Conservation (phyloP, 208 protist genomes). For the Acanthamoeba lenticulata region DNA sequence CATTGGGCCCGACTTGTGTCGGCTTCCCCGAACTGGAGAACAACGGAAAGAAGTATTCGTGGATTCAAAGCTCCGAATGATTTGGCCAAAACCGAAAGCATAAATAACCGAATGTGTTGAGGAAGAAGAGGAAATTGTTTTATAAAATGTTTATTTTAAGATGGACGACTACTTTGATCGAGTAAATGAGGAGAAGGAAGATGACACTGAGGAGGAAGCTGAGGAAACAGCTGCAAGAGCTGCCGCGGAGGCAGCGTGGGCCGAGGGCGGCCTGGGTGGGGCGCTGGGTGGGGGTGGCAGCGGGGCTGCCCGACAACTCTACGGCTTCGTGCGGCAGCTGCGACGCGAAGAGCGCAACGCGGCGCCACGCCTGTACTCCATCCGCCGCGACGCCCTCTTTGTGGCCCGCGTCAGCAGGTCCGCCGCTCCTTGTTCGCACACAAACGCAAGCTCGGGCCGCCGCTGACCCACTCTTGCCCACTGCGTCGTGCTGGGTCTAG, state of each 20-base stretch:
- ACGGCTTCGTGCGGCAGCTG: slow-evolving; percentile 24
- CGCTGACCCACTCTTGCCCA: too few species aligned
- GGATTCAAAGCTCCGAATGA: too few species aligned
- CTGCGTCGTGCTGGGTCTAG: not conserved
- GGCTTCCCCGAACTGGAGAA: too few species aligned
- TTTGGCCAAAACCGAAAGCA: too few species aligned
- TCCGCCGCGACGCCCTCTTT: not conserved
- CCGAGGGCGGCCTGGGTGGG: not conserved
- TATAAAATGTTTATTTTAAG: too few species aligned
- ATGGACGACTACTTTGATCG: not conserved
- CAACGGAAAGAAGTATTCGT: too few species aligned
- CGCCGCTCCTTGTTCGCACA: not conserved
- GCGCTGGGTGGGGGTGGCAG: not conserved
- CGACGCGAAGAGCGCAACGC: slow-evolving; percentile 10
- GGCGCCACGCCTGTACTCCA: slow-evolving; percentile 8
- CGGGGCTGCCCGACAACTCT: not conserved
- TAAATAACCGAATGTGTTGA: too few species aligned
- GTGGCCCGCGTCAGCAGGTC: not conserved
- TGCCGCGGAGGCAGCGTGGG: not conserved
- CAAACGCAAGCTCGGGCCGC: too few species aligned
- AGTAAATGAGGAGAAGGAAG: not conserved
- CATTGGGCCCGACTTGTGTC: too few species aligned
- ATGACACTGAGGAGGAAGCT: not conserved
- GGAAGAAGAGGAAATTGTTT: too few species aligned
- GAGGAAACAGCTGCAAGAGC: too few species aligned